A percentile compares a stretch with the other conserved stretches of the same genome.
Evolutionary conservation across 2,329 filamentous ascomycete species (phyloP).

Genomic region (Ramichloridium luteum): DNA sequence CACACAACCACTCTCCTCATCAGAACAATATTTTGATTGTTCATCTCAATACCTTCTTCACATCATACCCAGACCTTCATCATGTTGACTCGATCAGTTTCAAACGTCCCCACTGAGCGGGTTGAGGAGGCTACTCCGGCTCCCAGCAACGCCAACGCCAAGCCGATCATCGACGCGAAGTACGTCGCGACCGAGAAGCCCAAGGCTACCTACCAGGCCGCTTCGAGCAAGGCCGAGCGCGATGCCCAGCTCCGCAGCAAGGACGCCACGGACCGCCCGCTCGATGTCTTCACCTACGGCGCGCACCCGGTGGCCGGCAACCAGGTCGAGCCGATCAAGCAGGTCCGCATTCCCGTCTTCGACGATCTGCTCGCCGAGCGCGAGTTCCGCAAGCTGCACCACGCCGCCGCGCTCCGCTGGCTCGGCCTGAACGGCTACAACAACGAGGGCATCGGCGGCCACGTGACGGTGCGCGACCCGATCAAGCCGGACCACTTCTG

Average conservation of each 20-base stretch:
- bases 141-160: too few species aligned
- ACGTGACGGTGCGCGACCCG: constrained; percentile 28
- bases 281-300: constrained; percentile 12
- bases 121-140: too few species aligned
- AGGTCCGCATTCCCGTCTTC: constrained; percentile 12
- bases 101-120: too few species aligned
- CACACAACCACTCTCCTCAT: too few species aligned
- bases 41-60: too few species aligned
- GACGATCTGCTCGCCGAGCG: constrained; percentile 10
- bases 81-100: too few species aligned
- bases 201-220: too few species aligned
- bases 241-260: constrained; percentile 9
- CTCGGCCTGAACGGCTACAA: constrained; percentile 12
- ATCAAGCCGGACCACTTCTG: constrained; percentile 25
- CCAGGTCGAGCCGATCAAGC: constrained; percentile 11
- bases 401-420: constrained; percentile 12
- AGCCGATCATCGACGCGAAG: too few species aligned
- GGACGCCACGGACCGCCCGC: constrained; percentile 8
- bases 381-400: constrained; percentile 12
- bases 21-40: too few species aligned
- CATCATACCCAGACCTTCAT: too few species aligned
- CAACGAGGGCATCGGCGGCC: constrained; percentile 21
- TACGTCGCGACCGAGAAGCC: too few species aligned
- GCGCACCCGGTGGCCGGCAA: constrained; percentile 11
- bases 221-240: too few species aligned